These are phyloP conservation scores for Vicia sativa DNA, from an alignment of 306 rosid species.

Conservation along the genomic window DNA sequence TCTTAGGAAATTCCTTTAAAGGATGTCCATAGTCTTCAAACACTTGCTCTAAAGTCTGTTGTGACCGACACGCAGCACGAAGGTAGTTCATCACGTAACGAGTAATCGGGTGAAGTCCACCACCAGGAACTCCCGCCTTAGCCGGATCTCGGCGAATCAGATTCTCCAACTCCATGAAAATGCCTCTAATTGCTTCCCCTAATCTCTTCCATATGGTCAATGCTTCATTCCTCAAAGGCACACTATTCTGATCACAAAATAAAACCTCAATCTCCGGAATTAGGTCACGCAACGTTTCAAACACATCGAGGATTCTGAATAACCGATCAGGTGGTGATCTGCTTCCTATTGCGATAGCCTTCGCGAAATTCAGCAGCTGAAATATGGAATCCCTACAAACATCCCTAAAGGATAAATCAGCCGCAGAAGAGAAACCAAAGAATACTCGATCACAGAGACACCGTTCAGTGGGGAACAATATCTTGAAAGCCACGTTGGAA, in stretches of 20 bases:
- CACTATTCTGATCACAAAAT: constrained; percentile 78
- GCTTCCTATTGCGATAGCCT: constrained; percentile 76
- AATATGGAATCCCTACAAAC: constrained; percentile 81
- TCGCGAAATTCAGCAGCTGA: constrained; percentile 80
- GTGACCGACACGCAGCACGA: constrained; percentile 78
- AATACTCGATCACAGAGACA: constrained; percentile 79
- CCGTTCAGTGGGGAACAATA: constrained; percentile 84
- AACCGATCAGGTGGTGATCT: constrained; percentile 87
- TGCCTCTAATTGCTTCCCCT: constrained; percentile 82
- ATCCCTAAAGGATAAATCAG: constrained; percentile 87
- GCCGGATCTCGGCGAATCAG: constrained; percentile 87
- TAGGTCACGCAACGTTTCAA: constrained; percentile 77
- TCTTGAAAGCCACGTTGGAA: constrained; percentile 64
- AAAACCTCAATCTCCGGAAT: constrained; percentile 68
- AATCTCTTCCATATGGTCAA: constrained; percentile 82
- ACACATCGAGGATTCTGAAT: constrained; percentile 78
- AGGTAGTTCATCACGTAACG: constrained; percentile 98
- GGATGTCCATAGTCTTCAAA: constrained; percentile 69
- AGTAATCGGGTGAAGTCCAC: constrained; percentile 89
- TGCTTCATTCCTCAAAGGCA: constrained; percentile 72
- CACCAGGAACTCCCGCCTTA: constrained; percentile 76
- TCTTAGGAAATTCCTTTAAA: constrained; percentile 51
- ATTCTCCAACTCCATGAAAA: constrained; percentile 95
- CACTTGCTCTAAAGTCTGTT: constrained; percentile 73
- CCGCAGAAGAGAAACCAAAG: constrained; percentile 75